Evolutionary conservation across 2,329 filamentous ascomycete species (phyloP), one percentile per base, ranked within the genome.

Genomic region (Monosporascus sp.): DNA sequence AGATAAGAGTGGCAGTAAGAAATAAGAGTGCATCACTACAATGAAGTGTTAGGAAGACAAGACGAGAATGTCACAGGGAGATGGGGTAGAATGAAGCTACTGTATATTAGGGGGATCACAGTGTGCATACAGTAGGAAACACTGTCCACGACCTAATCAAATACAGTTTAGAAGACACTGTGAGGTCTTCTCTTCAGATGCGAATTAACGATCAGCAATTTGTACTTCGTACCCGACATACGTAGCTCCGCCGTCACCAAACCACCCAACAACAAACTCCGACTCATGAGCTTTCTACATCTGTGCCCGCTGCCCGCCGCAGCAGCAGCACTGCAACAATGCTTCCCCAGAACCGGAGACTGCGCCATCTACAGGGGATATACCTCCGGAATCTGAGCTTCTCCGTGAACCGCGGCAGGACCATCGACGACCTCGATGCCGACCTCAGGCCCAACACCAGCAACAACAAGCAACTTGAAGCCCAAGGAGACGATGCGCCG

Each of bases 351-450:
- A 97, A 96, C 70, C 89, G 91, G 68, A 91, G 88, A 69, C 78
- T 97, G 50, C 86, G 93, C 51, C 92, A 97, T 75, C 80, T 97
- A 5, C 86, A 89, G 63, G 90, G 90, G 60, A 83, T 97, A 62
- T 93, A 89, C 52, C 75, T 97, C 50, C 89, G 93, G 54, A 97
- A 97, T 70, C 77, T 97, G 44, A 85, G 84, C 57, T 85, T 96
- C 60, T 76, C 76, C 24, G 77, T 75, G 57, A 74, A 77, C 54
- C 74, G 75, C 58, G 74, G 74, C 64, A 74, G 79, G 70, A 87
- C 89, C 39, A 86, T 88, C 64, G 89, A 93, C 72, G 92, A 96
- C 70, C 89, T 92, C 62, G 87, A 85, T 35, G 80, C 87, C 36
- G 82, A 90, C 35, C 84, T 84, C 60, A 85, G 84, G 14, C 82